Percentiles rank a stretch among this genome's conserved stretches.
Conservation (phyloP, 352 stramenopile species). For the Phytopythium aichiense region DNA sequence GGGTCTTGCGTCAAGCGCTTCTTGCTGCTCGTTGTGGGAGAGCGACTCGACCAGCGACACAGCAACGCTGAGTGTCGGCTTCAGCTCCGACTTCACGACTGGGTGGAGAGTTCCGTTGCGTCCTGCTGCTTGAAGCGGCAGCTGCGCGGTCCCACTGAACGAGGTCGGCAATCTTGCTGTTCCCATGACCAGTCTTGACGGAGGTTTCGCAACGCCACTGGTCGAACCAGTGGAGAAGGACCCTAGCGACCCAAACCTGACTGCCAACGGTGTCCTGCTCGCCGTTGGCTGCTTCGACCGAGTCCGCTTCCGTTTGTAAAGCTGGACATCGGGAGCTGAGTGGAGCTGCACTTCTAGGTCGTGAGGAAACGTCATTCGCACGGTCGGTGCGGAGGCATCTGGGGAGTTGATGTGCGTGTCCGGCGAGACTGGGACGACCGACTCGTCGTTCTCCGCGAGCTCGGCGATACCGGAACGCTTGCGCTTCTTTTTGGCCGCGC, state of each 20-base stretch:
- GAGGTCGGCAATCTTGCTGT: not conserved
- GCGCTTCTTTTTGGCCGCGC: constrained; percentile 37
- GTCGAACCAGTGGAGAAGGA: not conserved
- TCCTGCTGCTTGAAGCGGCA: not conserved
- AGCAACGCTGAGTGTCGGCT: constrained; percentile 51
- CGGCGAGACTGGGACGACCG: constrained; percentile 47
- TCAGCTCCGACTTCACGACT: constrained; percentile 22
- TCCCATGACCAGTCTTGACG: not conserved
- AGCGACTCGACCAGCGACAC: constrained; percentile 70
- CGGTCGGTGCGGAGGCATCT: constrained; percentile 32
- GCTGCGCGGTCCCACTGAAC: not conserved
- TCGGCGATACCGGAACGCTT: constrained; percentile 39
- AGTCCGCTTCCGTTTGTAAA: constrained; percentile 56
- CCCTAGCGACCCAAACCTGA: constrained; percentile 25
- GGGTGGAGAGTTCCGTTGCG: not conserved
- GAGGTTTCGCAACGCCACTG: not conserved
- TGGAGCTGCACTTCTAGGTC: constrained; percentile 33
- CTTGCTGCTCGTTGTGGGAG: constrained; percentile 66
- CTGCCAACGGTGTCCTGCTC: constrained; percentile 14
- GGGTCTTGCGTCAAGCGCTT: constrained; percentile 52
- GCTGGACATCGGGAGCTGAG: constrained; percentile 38
- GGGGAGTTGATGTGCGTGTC: constrained; percentile 73
- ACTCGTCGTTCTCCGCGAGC: constrained; percentile 53
- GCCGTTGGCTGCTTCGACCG: constrained; percentile 16
- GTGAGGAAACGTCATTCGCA: constrained; percentile 58